These are phyloP conservation scores for Alternaria sp. DNA, from an alignment of 2,329 filamentous ascomycete genomes.

Conservation along the genomic window DNA sequence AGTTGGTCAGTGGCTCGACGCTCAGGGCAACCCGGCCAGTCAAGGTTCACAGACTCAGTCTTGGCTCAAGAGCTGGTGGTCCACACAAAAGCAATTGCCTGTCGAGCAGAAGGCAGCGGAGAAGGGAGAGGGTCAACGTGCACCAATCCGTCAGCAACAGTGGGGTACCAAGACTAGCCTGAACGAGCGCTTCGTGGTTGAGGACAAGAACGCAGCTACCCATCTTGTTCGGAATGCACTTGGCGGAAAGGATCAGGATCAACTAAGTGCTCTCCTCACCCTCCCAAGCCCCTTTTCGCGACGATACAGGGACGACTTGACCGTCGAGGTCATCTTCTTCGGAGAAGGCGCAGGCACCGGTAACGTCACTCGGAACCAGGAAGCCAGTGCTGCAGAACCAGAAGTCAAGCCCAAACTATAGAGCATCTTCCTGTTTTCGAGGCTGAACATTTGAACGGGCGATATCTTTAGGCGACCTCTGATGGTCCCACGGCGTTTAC, in stretches of 20 bases:
- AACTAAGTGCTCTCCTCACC: conserved; percentile 89
- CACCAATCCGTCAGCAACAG: conserved; percentile 86
- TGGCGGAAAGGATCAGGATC: conserved; percentile 90
- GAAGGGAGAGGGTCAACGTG: conserved; percentile 73
- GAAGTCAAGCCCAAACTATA: conserved; percentile 58
- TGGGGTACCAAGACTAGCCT: conserved; percentile 81
- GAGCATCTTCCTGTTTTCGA: neutral
- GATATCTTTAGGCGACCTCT: neutral
- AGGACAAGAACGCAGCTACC: conserved; percentile 95
- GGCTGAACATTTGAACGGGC: neutral
- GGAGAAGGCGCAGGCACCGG: conserved; percentile 79
- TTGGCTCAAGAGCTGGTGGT: conserved; percentile 76
- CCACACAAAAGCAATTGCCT: conserved; percentile 66
- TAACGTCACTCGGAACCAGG: conserved; percentile 81
- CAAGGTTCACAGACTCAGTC: conserved; percentile 55
- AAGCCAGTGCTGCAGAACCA: conserved; percentile 73
- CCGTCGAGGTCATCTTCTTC: conserved; percentile 98
- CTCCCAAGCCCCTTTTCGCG: conserved; percentile 89
- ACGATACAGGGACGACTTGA: conserved; percentile 93
- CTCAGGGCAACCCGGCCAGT: conserved; percentile 60
- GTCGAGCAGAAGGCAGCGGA: conserved; percentile 69
- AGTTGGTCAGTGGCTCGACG: conserved; percentile 95
- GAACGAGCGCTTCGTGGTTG: conserved; percentile 84
- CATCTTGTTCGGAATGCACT: conserved; percentile 95
- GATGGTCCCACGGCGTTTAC: conserved; percentile 14